Base-by-base conservation (phyloP, 352 stramenopile species). In the Globisporangium polare region DNA sequence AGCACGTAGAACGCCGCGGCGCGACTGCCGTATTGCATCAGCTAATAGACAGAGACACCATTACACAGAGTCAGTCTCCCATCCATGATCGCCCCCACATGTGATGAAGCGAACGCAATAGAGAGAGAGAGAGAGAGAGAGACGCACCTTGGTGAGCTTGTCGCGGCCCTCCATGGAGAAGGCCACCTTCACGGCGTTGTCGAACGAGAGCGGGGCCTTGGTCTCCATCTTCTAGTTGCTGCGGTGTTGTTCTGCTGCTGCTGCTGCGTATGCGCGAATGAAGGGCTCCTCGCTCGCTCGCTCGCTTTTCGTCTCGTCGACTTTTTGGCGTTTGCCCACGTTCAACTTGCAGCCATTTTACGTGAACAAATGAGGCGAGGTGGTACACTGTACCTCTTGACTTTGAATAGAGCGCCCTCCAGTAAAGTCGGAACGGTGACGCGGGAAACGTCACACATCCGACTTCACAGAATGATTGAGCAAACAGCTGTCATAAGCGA, bases 61-160 rank as follows among this genome's bases (percentile, higher is more conserved):
- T 41, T 43, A 54, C 7, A 39, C 17, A 39, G 7, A 75, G 51
- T 39, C 22, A 41, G 31, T 13, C 26, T 47, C 18, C 7, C 41
- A 24, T 47, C 22, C 42, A 31, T 26, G 4, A 46, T 22, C 24
- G 51, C 13, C 6, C 7, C 17, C 20, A 18, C 29, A 7, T 10
- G 27, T 5, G 18, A 43, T 2, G 13, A 13, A 57, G 35, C 2
- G 18, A 49, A 3, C 12, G 20, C 9, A 42, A 35, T 2, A 5
- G 5, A 33, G 29, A 33, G 29, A 33, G 29, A 33, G 29, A 33
- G 1, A 33, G 29, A 31, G 27, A 31, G 27, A 33, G 29, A 33
- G 27, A n/a, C 56, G n/a, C n/a, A 94, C 75, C 74, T 95, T 95
- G 68, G 84, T 90, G 67, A 95, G 76, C 66, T 95, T 95, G 68